phyloP scores from a whole-genome alignment of 371 early-diverging fungal genomes.

The Mucor mucedo region DNA sequence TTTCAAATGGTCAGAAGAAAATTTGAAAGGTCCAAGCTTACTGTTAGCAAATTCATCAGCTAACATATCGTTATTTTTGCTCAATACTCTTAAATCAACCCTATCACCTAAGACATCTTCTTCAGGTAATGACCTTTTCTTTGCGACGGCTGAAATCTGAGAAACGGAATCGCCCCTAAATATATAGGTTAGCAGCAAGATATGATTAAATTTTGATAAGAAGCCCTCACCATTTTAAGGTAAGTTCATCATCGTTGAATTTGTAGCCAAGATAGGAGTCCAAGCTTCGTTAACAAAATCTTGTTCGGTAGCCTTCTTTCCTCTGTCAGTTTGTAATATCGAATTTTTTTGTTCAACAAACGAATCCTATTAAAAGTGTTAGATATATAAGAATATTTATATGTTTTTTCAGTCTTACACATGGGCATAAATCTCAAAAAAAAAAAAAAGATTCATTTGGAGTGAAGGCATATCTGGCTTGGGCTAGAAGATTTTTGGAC shows the following conservation, averaged over 20 bases:
- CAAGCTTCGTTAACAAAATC: background rate
- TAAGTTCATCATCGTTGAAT: no score
- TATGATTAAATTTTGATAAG: no score
- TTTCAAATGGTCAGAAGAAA: background rate
- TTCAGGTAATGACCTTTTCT: background rate
- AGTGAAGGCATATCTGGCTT: background rate
- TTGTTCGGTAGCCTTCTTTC: background rate
- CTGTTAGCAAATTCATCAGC: background rate
- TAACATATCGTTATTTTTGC: background rate
- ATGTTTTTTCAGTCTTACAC: background rate
- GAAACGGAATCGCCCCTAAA: background rate
- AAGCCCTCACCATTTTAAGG: no score
- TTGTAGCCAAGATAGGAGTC: background rate
- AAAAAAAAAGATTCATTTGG: background rate
- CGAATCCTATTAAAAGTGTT: background rate
- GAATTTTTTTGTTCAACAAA: background rate
- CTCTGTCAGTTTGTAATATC: background rate
- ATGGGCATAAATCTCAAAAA: background rate
- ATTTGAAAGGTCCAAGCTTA: background rate
- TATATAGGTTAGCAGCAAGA: background rate
- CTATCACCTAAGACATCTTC: background rate
- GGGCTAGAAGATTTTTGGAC: no score
- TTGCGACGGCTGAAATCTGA: background rate
- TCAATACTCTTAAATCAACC: background rate
- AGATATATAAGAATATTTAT: background rate